Conservation (phyloP, 2,329 filamentous ascomycete species). For the Aspergillus ruber region DNA sequence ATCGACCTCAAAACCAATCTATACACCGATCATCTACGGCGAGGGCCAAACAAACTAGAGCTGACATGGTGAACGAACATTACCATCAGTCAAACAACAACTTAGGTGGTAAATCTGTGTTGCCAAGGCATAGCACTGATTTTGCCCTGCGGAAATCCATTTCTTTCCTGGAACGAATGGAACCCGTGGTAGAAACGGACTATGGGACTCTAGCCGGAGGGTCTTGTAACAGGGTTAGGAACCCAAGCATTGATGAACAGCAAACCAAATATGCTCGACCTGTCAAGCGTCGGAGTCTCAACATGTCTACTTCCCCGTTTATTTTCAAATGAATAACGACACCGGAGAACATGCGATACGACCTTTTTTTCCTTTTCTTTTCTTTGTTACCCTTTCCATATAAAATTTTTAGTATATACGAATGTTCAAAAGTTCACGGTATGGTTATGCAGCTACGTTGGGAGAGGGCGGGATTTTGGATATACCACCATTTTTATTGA, state of each 20-base stretch:
- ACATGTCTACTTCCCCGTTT: slow-evolving; percentile 11
- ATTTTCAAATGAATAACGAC: slow-evolving; percentile 6
- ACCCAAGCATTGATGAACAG: slow-evolving; percentile 17
- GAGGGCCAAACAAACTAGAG: not conserved
- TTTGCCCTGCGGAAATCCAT: slow-evolving; percentile 14
- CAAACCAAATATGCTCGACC: slow-evolving; percentile 13
- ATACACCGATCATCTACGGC: not conserved
- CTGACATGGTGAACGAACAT: not conserved
- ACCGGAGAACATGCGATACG: not conserved
- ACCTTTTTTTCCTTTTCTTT: not conserved
- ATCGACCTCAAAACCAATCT: not conserved
- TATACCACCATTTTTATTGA: not conserved
- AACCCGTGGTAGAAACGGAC: slow-evolving; percentile 1
- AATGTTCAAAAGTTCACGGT: no score
- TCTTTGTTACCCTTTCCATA: not conserved
- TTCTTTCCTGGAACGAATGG: slow-evolving; percentile 6
- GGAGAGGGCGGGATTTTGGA: not conserved
- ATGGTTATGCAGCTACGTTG: no score
- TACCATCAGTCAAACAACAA: not conserved
- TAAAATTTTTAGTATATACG: not conserved
- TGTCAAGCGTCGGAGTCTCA: slow-evolving; percentile 9
- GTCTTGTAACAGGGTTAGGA: slow-evolving; percentile 15
- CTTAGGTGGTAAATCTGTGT: not conserved
- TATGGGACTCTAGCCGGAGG: not conserved
- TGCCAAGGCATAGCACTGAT: slow-evolving; percentile 7